These are phyloP conservation scores for Osmanthus fragrans DNA, from an alignment of 257 asterid genomes.

Conservation along the genomic window DNA sequence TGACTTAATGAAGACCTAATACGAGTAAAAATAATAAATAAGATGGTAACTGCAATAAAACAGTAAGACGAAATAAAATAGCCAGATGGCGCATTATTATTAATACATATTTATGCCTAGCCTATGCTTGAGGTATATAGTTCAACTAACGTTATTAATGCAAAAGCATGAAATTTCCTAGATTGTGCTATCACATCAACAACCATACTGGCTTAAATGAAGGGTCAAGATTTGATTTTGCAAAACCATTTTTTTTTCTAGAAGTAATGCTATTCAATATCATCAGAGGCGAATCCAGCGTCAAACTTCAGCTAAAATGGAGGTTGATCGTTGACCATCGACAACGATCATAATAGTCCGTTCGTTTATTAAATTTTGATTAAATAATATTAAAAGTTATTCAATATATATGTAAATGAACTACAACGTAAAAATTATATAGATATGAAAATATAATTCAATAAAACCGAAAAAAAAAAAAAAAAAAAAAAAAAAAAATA, in stretches of 20 bases:
- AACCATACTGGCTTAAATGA: neutral
- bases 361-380: too few species aligned
- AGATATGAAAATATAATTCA: too few species aligned
- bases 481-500: too few species aligned
- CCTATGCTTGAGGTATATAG: conserved; percentile 15
- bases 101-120: conserved; percentile 4
- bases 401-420: too few species aligned
- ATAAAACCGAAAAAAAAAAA: too few species aligned
- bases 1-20: neutral
- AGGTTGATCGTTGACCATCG: too few species aligned
- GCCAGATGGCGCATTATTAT: conserved; percentile 1
- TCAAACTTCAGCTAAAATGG: too few species aligned
- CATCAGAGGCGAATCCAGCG: too few species aligned
- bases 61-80: neutral
- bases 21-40: conserved; percentile 10
- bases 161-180: conserved; percentile 2
- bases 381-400: too few species aligned
- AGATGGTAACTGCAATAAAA: neutral
- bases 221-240: neutral
- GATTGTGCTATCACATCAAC: conserved; percentile 27
- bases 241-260: neutral
- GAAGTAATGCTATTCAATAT: too few species aligned
- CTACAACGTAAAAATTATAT: too few species aligned
- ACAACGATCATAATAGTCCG: too few species aligned
- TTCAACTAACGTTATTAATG: conserved; percentile 34